Evolutionary conservation across 768 basidiomycete genomes (phyloP), one percentile per base, ranked within the genome.

Genomic region (Chiua virens): DNA sequence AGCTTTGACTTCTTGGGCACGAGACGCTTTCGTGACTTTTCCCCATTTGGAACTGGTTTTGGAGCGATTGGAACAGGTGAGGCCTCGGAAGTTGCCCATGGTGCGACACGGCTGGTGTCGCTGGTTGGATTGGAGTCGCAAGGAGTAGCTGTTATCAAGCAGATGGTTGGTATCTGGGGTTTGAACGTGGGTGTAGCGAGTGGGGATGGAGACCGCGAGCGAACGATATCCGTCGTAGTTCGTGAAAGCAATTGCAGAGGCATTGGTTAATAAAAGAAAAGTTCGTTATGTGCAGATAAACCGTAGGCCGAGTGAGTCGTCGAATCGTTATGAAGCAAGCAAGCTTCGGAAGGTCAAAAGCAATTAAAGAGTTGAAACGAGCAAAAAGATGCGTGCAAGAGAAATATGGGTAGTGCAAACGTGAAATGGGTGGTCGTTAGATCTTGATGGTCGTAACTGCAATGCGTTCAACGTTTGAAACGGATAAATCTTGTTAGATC

Each of bases 1-100:
- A 89, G 76, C 59, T 82, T 89, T 1, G 82, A 83, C 61, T 87
- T 88, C 71, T 87, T 89, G 15, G 85, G 87, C 10, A 87, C 83
- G 52, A 89, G 78, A 18, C 78, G 77, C 50, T 73, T 78, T 28
- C 73, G 72, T 1, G 74, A 57, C 8, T 50, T 49, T 23, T 64
- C 52, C 22, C 53, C 53, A 20, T 27, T 54, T 4, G 52, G 35
- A 15, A 52, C 22, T n/a, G 28, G 35, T 45, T 71, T 66, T 0
- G 71, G 65, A 7, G 77, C 68, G 21, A 53, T 64, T 32, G 57
- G 67, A 56, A 35, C n/a, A 30, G 55, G 45, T 2, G 57, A 50
- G 2, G 52, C 21, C 2, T 52, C 52, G 30, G 53, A 49, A 14
- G 51, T 21, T 5, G n/a, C 41, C 69, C 69, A 62, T 37, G 67